phyloP scores from a whole-genome alignment of 1,284 basidiomycete genomes.

The Apiotrichum porosum region DNA sequence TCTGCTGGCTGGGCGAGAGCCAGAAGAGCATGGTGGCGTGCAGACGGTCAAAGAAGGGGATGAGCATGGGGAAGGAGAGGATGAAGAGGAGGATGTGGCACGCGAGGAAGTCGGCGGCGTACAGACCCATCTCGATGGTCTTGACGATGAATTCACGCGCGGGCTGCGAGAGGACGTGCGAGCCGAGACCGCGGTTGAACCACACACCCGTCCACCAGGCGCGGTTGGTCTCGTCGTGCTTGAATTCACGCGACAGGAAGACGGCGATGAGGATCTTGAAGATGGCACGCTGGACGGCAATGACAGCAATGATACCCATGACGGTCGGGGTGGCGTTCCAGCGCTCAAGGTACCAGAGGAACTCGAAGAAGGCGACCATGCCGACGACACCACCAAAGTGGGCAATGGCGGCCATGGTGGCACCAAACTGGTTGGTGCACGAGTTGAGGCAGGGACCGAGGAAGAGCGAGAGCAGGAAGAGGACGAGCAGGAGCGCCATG shows the following conservation, averaged over 20 bases:
- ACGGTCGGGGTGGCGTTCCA: conserved; percentile 91
- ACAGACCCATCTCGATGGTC: conserved; percentile 91
- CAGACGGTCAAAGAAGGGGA: conserved; percentile 79
- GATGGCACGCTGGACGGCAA: conserved; percentile 80
- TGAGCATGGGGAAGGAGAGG: conserved; percentile 71
- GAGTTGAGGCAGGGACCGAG: conserved; percentile 79
- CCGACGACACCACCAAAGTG: conserved; percentile 75
- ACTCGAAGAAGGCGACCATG: conserved; percentile 87
- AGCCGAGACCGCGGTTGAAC: conserved; percentile 86
- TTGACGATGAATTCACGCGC: conserved; percentile 93
- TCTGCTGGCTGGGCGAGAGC: conserved; percentile 68
- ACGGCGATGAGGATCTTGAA: conserved; percentile 89
- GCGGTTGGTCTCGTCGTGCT: conserved; percentile 93
- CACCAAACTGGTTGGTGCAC: conserved; percentile 77
- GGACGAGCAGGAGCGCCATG: conserved; percentile 72
- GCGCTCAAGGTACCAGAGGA: conserved; percentile 87
- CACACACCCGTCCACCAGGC: conserved; percentile 96
- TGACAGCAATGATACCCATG: conserved; percentile 77
- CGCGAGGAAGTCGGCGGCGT: conserved; percentile 70
- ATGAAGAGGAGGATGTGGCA: conserved; percentile 62
- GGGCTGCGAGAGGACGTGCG: conserved; percentile 84
- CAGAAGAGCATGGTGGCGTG: conserved; percentile 79
- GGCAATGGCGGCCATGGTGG: conserved; percentile 80
- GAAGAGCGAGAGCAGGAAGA: conserved; percentile 88
- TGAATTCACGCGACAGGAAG: conserved; percentile 91